Conservation (phyloP, 2,329 filamentous ascomycete species). For the Colletotrichum cordylinicola region DNA sequence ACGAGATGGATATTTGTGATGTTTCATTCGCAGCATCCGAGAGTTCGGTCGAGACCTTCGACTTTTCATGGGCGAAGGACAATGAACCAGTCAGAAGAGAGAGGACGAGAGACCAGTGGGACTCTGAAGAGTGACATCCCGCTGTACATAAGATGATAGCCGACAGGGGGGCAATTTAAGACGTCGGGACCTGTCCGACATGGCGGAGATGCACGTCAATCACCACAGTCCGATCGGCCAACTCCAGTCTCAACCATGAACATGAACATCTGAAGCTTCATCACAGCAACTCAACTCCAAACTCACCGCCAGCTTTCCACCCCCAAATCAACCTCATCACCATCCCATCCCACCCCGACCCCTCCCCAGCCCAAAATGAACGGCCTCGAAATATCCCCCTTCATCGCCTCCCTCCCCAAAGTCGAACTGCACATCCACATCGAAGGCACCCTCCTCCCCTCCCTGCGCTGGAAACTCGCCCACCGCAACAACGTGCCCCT, state of each 20-base stretch:
- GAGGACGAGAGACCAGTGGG: background rate
- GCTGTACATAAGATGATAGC: background rate
- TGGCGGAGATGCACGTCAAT: background rate
- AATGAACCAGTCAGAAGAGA: background rate
- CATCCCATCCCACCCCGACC: too few relatives aligned
- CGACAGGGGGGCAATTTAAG: background rate
- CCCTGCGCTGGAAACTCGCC: conserved; percentile 73
- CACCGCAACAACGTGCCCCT: conserved; percentile 65
- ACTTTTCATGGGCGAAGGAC: background rate
- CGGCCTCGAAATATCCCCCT: conserved; percentile 39
- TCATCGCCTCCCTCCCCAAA: conserved; percentile 73
- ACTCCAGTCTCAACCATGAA: background rate
- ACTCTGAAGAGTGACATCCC: background rate
- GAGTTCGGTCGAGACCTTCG: background rate
- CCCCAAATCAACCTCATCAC: background rate
- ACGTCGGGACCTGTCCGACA: background rate
- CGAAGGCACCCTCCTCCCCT: conserved; percentile 75
- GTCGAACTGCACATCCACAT: conserved; percentile 84
- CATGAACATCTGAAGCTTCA: background rate
- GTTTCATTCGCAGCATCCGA: background rate
- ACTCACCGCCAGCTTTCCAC: rapidly evolving
- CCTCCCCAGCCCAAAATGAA: conserved; percentile 28
- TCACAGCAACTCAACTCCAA: background rate
- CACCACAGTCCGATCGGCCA: background rate
- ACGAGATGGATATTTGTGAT: background rate